Evolutionary conservation across 2,329 filamentous ascomycete species (phyloP), one percentile per base, ranked within the genome.

Genomic region (Fusarium sambucinum): DNA sequence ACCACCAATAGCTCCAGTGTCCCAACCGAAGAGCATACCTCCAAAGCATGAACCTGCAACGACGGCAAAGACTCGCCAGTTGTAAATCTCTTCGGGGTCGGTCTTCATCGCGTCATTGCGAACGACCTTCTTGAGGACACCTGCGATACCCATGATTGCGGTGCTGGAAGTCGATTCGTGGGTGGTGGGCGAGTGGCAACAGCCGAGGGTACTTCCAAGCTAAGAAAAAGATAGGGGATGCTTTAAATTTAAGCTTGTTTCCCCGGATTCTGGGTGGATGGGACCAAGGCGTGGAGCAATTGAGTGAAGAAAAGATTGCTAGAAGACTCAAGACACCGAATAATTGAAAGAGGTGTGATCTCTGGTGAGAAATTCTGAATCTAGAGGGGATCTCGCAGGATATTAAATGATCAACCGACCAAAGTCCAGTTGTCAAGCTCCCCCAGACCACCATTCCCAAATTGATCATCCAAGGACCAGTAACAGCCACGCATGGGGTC

Each of bases 101-200:
- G 80, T 78, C 74, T 85, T 88, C 86, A 92, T 92, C 44, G 90
- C 87, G 76, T 92, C 89, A 81, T 92, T 92, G 78, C 86, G 86
- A 71, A 91, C 84, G 73, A 90, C 81, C 71, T 79, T 80, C 70
- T 82, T 82, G 57, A 90, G 82, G 69, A 89, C 75, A 54, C 72
- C 77, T 44, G 75, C 76, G 19, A 75, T 68, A 61, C 79, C 80
- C 77, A 85, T 85, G 54, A 37, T 76, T 44, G 53, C 55, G 56
- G 48, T 70, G 14, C 45, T 58, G 47, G n/a, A 41, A 42, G 38
- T 35, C 17, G 44, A 45, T 23, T 62, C 27, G 53, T 52, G 19
- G 33, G 48, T n/a, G n/a, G 16, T 47, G 11, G 55, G 25, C 41
- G 41, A 35, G 52, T 58, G 48, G 55, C 46, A 53, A 62, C 21